Conservation (phyloP, 805 yeast species). For the Lipomyces starkeyi region DNA sequence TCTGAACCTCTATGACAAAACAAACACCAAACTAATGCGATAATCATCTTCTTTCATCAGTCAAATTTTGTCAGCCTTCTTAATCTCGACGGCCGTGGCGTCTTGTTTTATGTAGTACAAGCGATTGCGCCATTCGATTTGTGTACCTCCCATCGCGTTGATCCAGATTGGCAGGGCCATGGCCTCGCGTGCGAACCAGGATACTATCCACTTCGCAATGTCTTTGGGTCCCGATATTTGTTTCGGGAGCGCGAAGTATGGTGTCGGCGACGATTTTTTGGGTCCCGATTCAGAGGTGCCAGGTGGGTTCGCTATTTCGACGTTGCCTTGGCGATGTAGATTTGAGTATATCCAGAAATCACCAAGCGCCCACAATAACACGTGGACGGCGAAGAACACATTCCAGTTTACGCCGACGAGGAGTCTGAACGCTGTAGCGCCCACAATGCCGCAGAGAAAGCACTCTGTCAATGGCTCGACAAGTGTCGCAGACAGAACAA, state of each 20-base stretch:
- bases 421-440: constrained; percentile 62
- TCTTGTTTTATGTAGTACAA: constrained; percentile 77
- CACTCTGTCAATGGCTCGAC: constrained; percentile 88
- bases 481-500: constrained; percentile 84
- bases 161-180: constrained; percentile 87
- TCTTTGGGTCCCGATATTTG: constrained; percentile 27
- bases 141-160: constrained; percentile 75
- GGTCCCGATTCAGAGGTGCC: constrained; percentile 28
- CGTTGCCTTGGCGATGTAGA: constrained; percentile 46
- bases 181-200: constrained; percentile 73
- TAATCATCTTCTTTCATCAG: not conserved
- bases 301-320: constrained; percentile 39
- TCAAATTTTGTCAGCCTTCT: not conserved
- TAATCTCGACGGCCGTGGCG: constrained; percentile 70
- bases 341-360: constrained; percentile 66
- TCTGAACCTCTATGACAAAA: not conserved
- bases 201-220: constrained; percentile 47
- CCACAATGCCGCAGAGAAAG: constrained; percentile 67
- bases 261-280: constrained; percentile 46
- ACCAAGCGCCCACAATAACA: constrained; percentile 64
- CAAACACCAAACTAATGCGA: not conserved
- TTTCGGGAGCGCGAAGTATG: constrained; percentile 41
- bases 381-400: constrained; percentile 57
- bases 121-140: constrained; percentile 69
- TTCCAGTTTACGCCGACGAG: constrained; percentile 46